Percentiles rank a stretch among this genome's conserved stretches.
Conservation (phyloP, 805 yeast genomes). For the Yamadazyma scolyti region DNA sequence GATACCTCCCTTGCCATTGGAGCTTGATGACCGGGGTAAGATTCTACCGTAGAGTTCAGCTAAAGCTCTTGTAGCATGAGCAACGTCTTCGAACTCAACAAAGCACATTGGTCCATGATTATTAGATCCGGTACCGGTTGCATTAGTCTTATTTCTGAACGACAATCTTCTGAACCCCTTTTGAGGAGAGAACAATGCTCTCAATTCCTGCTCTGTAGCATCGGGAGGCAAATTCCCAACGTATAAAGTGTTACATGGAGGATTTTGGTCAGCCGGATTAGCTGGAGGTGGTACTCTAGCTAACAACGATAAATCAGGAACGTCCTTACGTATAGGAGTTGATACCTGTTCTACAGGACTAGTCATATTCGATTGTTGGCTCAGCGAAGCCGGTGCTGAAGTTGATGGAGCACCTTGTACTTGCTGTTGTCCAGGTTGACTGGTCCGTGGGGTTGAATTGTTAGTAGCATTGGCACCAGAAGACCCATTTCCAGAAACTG, state of each 20-base stretch:
- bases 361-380: constrained; percentile 5
- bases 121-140: constrained; percentile 27
- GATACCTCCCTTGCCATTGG: constrained; percentile 85
- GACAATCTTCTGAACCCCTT: constrained; percentile 90
- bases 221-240: constrained; percentile 98
- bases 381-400: constrained; percentile 3
- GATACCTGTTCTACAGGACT: constrained; percentile 13
- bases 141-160: constrained; percentile 62
- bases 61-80: constrained; percentile 87
- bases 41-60: constrained; percentile 93
- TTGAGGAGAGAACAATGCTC: constrained; percentile 82
- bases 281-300: constrained; percentile 90
- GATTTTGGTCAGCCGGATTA: constrained; percentile 98
- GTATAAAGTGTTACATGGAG: constrained; percentile 95
- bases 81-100: constrained; percentile 96
- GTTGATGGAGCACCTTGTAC: no score
- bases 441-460: constrained; percentile 3
- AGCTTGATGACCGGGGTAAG: constrained; percentile 68
- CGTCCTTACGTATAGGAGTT: constrained; percentile 27
- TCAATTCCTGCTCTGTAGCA: constrained; percentile 89
- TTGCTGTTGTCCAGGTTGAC: constrained; percentile 1
- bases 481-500: no score
- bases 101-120: constrained; percentile 98
- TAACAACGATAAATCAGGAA: constrained; percentile 64
- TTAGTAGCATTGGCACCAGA: constrained; percentile 8